Evolutionary conservation across 208 protist species (phyloP).

Genomic region (Crithidia fasciculata): DNA sequence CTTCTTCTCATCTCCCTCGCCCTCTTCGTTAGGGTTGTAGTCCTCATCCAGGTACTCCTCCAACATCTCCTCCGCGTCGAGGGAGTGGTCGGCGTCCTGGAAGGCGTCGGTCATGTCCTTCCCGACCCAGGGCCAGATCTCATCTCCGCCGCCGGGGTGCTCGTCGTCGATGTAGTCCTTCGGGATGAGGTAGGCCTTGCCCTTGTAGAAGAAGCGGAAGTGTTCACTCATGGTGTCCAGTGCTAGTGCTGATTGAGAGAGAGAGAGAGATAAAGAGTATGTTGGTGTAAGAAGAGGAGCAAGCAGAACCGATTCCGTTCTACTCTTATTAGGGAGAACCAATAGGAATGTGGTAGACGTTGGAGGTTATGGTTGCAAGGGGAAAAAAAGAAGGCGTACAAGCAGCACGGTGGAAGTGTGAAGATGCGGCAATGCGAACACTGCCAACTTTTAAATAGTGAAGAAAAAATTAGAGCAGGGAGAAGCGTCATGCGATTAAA

Average conservation of each 20-base stretch:
- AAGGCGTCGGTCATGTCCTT: slow-evolving; percentile 48
- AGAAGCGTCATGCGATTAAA: too few relatives aligned
- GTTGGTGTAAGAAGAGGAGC: neutral
- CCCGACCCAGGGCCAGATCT: slow-evolving; percentile 31
- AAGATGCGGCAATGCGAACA: too few relatives aligned
- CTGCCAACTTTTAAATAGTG: too few relatives aligned
- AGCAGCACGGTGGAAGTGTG: too few relatives aligned
- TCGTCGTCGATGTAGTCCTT: slow-evolving; percentile 39
- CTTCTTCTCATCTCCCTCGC: neutral
- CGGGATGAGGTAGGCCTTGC: slow-evolving; percentile 34
- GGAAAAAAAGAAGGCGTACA: too few relatives aligned
- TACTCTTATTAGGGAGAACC: too few relatives aligned
- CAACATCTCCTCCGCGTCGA: slow-evolving; percentile 35
- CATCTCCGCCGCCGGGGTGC: slow-evolving; percentile 43
- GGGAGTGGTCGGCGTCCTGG: slow-evolving; percentile 41
- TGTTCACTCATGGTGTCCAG: slow-evolving; percentile 6
- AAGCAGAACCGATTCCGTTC: neutral
- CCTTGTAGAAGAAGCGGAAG: slow-evolving; percentile 36
- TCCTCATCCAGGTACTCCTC: slow-evolving; percentile 43
- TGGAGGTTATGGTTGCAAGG: too few relatives aligned
- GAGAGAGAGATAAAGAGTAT: neutral
- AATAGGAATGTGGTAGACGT: too few relatives aligned
- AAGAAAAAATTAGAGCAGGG: too few relatives aligned
- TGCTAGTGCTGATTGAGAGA: neutral
- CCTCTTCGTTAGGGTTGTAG: neutral